Evolutionary conservation across 768 basidiomycete genomes (phyloP).

Genomic region (Austroboletus festivus): DNA sequence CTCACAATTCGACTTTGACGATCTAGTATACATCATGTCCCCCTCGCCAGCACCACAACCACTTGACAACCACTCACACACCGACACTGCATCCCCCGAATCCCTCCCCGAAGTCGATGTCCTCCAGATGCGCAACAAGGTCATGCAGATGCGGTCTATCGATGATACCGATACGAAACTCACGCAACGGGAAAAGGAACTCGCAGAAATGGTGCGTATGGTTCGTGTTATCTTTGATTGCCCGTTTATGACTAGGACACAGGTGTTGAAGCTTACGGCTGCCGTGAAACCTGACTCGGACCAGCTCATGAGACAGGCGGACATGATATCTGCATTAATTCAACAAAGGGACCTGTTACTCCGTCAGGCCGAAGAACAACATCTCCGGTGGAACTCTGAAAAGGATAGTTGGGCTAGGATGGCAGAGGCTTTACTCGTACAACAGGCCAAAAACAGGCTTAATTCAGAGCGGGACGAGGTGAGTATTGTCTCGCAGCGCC

Average conservation of each 20-base stretch:
- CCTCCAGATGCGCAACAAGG: conserved; percentile 43
- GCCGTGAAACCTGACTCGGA: conserved; percentile 40
- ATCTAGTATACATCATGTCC: conserved; percentile 53
- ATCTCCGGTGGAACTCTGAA: conserved; percentile 60
- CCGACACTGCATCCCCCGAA: conserved; percentile 27
- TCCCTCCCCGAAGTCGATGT: conserved; percentile 48
- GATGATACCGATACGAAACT: conserved; percentile 24
- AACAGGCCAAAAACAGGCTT: conserved; percentile 40
- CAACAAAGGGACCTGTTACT: conserved; percentile 58
- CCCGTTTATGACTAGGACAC: conserved; percentile 4
- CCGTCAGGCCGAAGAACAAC: conserved; percentile 52
- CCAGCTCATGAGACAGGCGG: conserved; percentile 57
- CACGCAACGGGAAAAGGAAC: conserved; percentile 46
- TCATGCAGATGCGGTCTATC: conserved; percentile 41
- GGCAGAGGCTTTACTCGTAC: conserved; percentile 61
- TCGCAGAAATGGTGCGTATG: conserved; percentile 53
- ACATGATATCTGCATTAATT: conserved; percentile 53
- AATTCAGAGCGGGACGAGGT: conserved; percentile 44
- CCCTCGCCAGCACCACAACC: conserved; percentile 42
- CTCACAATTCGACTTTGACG: conserved; percentile 48
- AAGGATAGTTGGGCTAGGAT: conserved; percentile 62
- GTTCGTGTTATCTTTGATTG: conserved; percentile 7
- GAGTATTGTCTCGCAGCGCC: conserved; percentile 13
- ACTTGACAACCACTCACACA: conserved; percentile 15
- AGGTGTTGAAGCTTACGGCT: conserved; percentile 51